Conservation (phyloP, 768 basidiomycete species). For the Boletales sp. region DNA sequence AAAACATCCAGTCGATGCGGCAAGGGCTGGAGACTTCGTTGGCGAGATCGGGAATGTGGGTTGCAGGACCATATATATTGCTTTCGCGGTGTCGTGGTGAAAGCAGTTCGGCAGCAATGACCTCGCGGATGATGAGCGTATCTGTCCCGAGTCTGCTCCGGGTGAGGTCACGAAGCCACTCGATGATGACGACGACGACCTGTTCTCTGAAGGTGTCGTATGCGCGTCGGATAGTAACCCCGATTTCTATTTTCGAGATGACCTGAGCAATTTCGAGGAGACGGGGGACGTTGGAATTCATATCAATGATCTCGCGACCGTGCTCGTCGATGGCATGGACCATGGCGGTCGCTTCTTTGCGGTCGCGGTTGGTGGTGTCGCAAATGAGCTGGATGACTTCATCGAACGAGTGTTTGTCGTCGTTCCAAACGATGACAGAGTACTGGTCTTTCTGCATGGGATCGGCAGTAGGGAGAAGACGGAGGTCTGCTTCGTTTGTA, state of each 20-base stretch:
- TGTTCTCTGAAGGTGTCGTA: conserved; percentile 90
- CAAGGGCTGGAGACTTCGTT: conserved; percentile 47
- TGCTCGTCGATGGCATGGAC: conserved; percentile 67
- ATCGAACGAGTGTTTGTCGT: conserved; percentile 92
- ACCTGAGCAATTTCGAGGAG: conserved; percentile 77
- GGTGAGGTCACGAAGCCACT: conserved; percentile 82
- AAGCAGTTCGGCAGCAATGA: conserved; percentile 68
- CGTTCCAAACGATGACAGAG: conserved; percentile 89
- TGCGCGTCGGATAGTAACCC: conserved; percentile 82
- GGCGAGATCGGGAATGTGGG: conserved; percentile 35
- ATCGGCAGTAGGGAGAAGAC: conserved; percentile 71
- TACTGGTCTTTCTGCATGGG: conserved; percentile 78
- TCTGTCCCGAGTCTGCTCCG: conserved; percentile 67
- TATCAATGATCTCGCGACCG: conserved; percentile 83
- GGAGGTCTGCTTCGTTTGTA: conserved; percentile 61
- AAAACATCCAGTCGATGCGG: conserved; percentile 69
- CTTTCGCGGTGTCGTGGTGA: conserved; percentile 54
- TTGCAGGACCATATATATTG: conserved; percentile 39
- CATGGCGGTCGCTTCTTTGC: conserved; percentile 54
- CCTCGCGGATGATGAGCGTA: conserved; percentile 62
- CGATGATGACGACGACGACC: conserved; percentile 76
- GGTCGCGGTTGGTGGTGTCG: conserved; percentile 48
- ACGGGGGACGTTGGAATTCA: conserved; percentile 46
- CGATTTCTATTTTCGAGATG: conserved; percentile 85
- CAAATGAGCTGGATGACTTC: conserved; percentile 76